Evolutionary conservation across 352 stramenopile species (phyloP).

Genomic region (Stramenopiles sp.): DNA sequence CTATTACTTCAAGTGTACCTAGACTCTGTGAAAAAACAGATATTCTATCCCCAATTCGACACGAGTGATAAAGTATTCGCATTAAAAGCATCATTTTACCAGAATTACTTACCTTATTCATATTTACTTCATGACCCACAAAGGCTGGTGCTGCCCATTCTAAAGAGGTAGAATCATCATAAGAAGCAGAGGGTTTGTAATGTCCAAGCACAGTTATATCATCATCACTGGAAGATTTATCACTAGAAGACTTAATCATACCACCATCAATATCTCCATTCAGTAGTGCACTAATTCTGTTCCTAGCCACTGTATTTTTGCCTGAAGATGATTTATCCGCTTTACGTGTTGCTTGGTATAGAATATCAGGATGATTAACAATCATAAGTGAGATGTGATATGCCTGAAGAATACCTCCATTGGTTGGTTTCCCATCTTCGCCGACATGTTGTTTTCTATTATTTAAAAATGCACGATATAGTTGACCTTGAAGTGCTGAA

Average conservation of each 20-base stretch:
- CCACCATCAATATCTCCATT: slow-evolving; percentile 35
- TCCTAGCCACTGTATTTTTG: too few relatives aligned
- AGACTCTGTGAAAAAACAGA: slow-evolving; percentile 70
- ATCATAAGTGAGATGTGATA: slow-evolving; percentile 63
- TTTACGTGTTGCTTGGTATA: slow-evolving; percentile 43
- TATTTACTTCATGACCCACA: slow-evolving; percentile 27
- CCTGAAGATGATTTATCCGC: too few relatives aligned
- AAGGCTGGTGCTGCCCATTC: background rate
- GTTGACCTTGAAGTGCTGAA: slow-evolving; percentile 37
- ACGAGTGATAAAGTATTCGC: slow-evolving; percentile 42
- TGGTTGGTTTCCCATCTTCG: slow-evolving; percentile 27
- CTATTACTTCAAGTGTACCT: slow-evolving; percentile 50
- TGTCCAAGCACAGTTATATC: slow-evolving; percentile 9
- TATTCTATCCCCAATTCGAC: slow-evolving; percentile 46
- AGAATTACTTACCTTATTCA: slow-evolving; percentile 29
- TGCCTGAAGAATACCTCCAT: slow-evolving; percentile 47
- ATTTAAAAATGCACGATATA: slow-evolving; percentile 49
- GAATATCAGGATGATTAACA: slow-evolving; percentile 59
- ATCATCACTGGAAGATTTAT: slow-evolving; percentile 14
- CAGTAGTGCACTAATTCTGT: too few relatives aligned
- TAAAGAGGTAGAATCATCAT: background rate
- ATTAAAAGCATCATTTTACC: slow-evolving; percentile 64
- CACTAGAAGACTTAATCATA: slow-evolving; percentile 25
- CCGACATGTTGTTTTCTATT: slow-evolving; percentile 28
- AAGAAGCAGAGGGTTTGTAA: background rate